Evolutionary conservation across 148 eudicot species (phyloP).

Genomic region (Oxyria digyna): DNA sequence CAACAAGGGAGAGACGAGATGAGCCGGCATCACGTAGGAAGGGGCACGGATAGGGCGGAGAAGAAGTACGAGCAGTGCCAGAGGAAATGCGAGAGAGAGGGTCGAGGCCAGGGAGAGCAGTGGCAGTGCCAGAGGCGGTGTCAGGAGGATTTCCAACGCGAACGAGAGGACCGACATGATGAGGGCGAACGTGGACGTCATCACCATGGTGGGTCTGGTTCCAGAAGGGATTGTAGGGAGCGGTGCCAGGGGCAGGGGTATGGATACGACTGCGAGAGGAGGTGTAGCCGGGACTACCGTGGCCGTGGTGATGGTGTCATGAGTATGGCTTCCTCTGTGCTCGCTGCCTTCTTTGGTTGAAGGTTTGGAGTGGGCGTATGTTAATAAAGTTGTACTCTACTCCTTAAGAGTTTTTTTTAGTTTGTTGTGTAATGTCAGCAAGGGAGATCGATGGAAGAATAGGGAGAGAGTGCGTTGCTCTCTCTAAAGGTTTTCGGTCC

Average conservation of each 20-base stretch:
- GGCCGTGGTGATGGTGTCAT: neutral
- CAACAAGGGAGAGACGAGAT: neutral
- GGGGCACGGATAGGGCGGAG: neutral
- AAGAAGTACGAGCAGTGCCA: slow-evolving; percentile 4
- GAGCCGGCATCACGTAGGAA: neutral
- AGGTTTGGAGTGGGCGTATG: neutral
- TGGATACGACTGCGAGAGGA: neutral
- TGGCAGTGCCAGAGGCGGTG: slow-evolving; percentile 9
- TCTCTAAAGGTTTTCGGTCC: neutral
- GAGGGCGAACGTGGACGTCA: neutral
- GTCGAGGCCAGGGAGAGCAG: neutral
- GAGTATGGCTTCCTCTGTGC: neutral
- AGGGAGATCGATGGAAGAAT: neutral
- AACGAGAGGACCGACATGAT: neutral
- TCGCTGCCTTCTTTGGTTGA: neutral
- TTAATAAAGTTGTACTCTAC: neutral
- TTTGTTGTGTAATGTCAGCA: neutral
- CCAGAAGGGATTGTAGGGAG: neutral
- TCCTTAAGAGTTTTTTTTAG: neutral
- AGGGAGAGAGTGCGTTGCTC: slow-evolving; percentile 6
- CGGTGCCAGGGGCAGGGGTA: slow-evolving; percentile 2
- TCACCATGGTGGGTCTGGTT: neutral
- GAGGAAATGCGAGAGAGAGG: slow-evolving; percentile 8
- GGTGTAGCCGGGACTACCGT: neutral
- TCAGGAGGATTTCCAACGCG: slow-evolving; percentile 3